Conservation (phyloP, 2,329 filamentous ascomycete species). For the Arthrocladium fulminans region DNA sequence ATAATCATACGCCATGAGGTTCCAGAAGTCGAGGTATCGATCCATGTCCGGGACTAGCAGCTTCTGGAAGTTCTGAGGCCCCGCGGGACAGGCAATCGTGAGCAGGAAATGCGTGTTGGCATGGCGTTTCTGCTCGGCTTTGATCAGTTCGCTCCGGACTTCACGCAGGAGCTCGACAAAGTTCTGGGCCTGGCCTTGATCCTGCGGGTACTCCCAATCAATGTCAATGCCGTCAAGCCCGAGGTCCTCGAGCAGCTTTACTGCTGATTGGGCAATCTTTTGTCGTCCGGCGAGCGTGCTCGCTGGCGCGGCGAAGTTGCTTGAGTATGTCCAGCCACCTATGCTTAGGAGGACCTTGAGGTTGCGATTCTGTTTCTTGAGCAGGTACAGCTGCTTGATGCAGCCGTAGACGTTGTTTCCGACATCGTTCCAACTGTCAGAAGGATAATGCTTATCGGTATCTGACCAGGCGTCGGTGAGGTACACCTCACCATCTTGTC, state of each 20-base stretch:
- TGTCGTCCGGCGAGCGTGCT: conserved; percentile 53
- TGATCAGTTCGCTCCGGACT: conserved; percentile 29
- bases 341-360: conserved; percentile 75
- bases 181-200: conserved; percentile 33
- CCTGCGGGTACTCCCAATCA: conserved; percentile 42
- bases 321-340: conserved; percentile 70
- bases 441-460: conserved; percentile 57
- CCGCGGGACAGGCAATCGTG: conserved; percentile 32
- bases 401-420: conserved; percentile 70
- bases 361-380: conserved; percentile 67
- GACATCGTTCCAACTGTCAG: conserved; percentile 56
- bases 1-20: conserved; percentile 83
- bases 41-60: conserved; percentile 59
- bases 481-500: conserved; percentile 71
- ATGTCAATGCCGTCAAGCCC: conserved; percentile 55
- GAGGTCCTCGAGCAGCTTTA: conserved; percentile 66
- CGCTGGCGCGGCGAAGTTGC: conserved; percentile 62
- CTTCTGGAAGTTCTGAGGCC: conserved; percentile 53
- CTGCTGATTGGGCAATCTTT: conserved; percentile 61
- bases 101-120: conserved; percentile 15
- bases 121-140: conserved; percentile 16
- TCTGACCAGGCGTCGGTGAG: conserved; percentile 64
- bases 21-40: conserved; percentile 61
- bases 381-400: conserved; percentile 64
- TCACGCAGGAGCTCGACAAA: conserved; percentile 36